phyloP scores from a whole-genome alignment of 176 grass and related monocot genomes.

The Oryza meridionalis region DNA sequence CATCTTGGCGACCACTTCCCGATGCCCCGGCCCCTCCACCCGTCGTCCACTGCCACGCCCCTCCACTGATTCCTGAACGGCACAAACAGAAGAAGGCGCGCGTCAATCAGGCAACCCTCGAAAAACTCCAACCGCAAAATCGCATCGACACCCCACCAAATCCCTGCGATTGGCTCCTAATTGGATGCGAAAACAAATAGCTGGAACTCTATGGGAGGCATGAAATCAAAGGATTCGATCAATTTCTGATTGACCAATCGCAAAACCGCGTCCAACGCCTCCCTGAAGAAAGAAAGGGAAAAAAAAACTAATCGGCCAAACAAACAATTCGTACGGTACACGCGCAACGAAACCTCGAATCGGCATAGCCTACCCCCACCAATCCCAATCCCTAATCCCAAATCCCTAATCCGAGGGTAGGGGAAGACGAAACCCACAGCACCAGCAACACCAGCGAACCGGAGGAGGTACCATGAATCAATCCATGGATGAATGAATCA shows the following conservation, averaged over 20 bases:
- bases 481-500: not conserved
- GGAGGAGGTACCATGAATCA: not conserved
- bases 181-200: not conserved
- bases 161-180: conserved; percentile 4
- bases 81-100: conserved; percentile 9
- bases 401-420: not conserved
- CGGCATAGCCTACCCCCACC: not conserved
- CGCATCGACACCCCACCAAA: conserved; percentile 2
- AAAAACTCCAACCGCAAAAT: not conserved
- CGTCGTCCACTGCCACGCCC: not conserved
- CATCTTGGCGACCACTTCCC: conserved; percentile 26
- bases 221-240: conserved; percentile 24
- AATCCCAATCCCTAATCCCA: not conserved
- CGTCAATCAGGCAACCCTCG: conserved; percentile 17
- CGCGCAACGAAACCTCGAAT: conserved; percentile 17
- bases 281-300: not conserved
- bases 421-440: not conserved
- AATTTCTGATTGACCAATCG: conserved; percentile 5
- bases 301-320: not conserved
- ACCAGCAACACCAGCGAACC: not conserved
- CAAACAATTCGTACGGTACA: conserved; percentile 12
- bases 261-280: conserved; percentile 3
- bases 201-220: conserved; percentile 1
- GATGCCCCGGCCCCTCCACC: conserved; percentile 11
- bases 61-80: conserved; percentile 31